Conservation (phyloP, 495 filamentous ascomycete genomes). For the Delitschia confertaspora region DNA sequence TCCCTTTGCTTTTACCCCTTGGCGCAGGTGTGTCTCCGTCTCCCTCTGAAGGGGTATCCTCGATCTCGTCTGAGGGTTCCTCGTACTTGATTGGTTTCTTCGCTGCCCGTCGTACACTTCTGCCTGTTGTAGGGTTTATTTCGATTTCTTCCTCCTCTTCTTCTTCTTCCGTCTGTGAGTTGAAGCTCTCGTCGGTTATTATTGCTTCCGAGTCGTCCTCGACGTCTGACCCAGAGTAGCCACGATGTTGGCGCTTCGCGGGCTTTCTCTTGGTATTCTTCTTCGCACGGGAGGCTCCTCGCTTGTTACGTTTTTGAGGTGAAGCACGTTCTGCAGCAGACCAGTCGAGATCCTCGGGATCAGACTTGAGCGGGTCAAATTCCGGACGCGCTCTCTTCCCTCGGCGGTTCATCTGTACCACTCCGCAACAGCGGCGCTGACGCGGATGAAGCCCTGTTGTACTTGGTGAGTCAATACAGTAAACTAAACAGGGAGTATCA, state of each 20-base stretch:
- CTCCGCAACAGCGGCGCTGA: background rate
- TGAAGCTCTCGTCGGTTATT: constrained; percentile 49
- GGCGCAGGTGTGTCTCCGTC: constrained; percentile 23
- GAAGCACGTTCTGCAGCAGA: constrained; percentile 33
- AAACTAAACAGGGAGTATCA: background rate
- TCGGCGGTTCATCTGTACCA: constrained; percentile 41
- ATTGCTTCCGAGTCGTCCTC: constrained; percentile 59
- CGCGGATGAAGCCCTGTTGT: constrained; percentile 5
- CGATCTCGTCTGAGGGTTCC: constrained; percentile 36
- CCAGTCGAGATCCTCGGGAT: constrained; percentile 77
- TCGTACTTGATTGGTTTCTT: constrained; percentile 41
- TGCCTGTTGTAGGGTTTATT: constrained; percentile 57
- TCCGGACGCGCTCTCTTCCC: constrained; percentile 64
- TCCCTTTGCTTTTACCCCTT: constrained; percentile 4
- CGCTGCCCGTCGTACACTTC: constrained; percentile 56
- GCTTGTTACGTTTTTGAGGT: constrained; percentile 22
- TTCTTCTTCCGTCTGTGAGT: too few species aligned
- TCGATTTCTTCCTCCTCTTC: constrained; percentile 58
- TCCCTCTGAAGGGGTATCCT: constrained; percentile 30
- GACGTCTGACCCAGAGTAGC: constrained; percentile 51
- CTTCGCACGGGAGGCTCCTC: constrained; percentile 1
- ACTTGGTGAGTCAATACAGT: constrained; percentile 8
- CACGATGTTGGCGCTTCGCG: constrained; percentile 42
- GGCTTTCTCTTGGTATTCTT: constrained; percentile 37
- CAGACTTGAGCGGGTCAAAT: constrained; percentile 74